Conservation (phyloP, 164 flowering plant species). For the Aristolochia contorta region DNA sequence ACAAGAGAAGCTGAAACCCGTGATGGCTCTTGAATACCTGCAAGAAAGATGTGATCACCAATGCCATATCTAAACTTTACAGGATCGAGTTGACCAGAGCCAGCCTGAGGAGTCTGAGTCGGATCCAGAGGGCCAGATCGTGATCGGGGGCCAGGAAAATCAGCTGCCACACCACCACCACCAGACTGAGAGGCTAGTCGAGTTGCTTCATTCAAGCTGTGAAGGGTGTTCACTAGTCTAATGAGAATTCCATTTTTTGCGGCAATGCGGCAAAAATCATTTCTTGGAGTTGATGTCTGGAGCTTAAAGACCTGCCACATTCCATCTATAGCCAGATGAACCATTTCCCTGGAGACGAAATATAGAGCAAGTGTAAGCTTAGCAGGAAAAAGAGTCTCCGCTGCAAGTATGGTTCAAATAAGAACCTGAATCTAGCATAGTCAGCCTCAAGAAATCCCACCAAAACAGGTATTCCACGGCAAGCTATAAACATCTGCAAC, state of each 20-base stretch:
- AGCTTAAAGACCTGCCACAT: slow-evolving; percentile 99
- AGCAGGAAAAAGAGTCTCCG: background rate
- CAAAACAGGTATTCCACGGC: slow-evolving; percentile 88
- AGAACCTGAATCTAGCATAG: slow-evolving; percentile 91
- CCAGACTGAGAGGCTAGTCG: slow-evolving; percentile 69
- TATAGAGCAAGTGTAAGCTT: background rate
- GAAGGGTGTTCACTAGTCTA: slow-evolving; percentile 90
- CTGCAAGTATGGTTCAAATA: background rate
- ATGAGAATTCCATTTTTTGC: slow-evolving; percentile 89
- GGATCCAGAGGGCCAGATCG: slow-evolving; percentile 75
- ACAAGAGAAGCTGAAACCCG: background rate
- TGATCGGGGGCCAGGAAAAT: slow-evolving; percentile 45
- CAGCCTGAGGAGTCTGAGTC: slow-evolving; percentile 24
- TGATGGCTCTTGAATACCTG: slow-evolving; percentile 38
- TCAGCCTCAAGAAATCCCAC: slow-evolving; percentile 98
- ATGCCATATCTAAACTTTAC: slow-evolving; percentile 37
- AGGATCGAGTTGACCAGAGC: slow-evolving; percentile 43
- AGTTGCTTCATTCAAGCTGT: slow-evolving; percentile 95
- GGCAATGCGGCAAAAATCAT: slow-evolving; percentile 96
- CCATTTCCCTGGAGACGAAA: slow-evolving; percentile 76
- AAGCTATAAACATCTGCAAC: slow-evolving; percentile 96
- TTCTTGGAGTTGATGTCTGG: slow-evolving; percentile 79
- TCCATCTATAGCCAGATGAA: slow-evolving; percentile 97
- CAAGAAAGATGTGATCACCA: slow-evolving; percentile 33
- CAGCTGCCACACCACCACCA: slow-evolving; percentile 44